Percentiles rank a stretch among this genome's conserved stretches.
These are phyloP conservation scores for Wickerhamomyces sydowiorum DNA, from an alignment of 805 yeast species.

Conservation along the genomic window DNA sequence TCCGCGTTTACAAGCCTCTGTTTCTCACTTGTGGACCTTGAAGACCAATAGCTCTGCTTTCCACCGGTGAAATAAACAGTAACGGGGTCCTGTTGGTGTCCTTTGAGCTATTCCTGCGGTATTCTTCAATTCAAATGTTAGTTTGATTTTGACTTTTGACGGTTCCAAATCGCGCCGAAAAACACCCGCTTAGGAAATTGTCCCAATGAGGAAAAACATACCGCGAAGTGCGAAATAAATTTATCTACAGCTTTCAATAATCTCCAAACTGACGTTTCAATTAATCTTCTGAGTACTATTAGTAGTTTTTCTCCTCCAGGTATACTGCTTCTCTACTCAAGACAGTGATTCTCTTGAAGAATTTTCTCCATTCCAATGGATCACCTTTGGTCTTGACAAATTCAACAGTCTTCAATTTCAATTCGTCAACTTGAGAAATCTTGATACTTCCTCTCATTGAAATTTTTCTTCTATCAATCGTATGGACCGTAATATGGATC, in stretches of 20 bases:
- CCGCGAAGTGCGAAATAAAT: not conserved
- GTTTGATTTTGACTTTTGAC: not conserved
- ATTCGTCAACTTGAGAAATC: constrained; percentile 32
- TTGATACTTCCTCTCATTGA: constrained; percentile 41
- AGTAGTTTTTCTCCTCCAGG: constrained; percentile 23
- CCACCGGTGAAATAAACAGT: no score
- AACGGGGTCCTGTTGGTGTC: no score
- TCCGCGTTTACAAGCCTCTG: no score
- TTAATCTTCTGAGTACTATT: not conserved
- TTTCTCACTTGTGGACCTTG: no score
- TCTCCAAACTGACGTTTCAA: not conserved
- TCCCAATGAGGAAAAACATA: not conserved
- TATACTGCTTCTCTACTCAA: constrained; percentile 54
- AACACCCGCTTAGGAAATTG: not conserved
- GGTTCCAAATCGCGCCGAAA: not conserved
- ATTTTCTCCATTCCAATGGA: constrained; percentile 68
- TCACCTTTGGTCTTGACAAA: constrained; percentile 56
- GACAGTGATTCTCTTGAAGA: constrained; percentile 52
- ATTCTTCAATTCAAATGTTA: no score
- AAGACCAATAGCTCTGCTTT: no score
- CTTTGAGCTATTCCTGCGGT: no score
- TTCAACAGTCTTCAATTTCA: constrained; percentile 41
- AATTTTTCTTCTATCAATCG: constrained; percentile 39
- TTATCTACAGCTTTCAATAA: not conserved
- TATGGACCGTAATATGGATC: constrained; percentile 24